A percentile compares a stretch with the other conserved stretches of the same genome.
These are phyloP conservation scores for Cladosporium halotolerans DNA, from an alignment of 2,329 filamentous ascomycete genomes.

Conservation along the genomic window DNA sequence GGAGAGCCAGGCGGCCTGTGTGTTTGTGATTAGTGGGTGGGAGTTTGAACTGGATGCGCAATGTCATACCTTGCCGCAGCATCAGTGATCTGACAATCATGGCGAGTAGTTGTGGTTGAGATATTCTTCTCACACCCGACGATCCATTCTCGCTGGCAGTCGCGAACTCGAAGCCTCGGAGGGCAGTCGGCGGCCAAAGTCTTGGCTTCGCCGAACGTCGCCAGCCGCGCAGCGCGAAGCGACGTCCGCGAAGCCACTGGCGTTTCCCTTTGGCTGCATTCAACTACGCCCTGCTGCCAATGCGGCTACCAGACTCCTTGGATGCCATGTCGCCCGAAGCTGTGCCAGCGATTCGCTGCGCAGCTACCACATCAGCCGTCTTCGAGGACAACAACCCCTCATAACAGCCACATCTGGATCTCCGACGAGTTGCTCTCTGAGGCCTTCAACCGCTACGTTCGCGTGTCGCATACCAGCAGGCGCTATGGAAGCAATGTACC, in stretches of 20 bases:
- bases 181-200: not conserved
- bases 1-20: slow-evolving; percentile 35
- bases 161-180: too few species aligned
- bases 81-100: slow-evolving; percentile 41
- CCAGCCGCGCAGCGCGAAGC: too few species aligned
- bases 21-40: not conserved
- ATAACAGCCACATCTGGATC: slow-evolving; percentile 42
- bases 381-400: not conserved
- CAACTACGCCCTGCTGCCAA: not conserved
- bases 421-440: slow-evolving; percentile 50
- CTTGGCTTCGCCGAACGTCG: not conserved
- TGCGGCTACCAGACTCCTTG: slow-evolving; percentile 7
- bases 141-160: too few species aligned
- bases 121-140: too few species aligned
- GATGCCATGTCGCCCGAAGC: slow-evolving; percentile 22
- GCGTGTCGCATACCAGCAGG: slow-evolving; percentile 37
- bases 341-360: slow-evolving; percentile 12
- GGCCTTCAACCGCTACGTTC: slow-evolving; percentile 48
- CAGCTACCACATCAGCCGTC: slow-evolving; percentile 11
- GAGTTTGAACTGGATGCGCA: not conserved
- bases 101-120: slow-evolving; percentile 3
- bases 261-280: not conserved
- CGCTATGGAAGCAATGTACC: slow-evolving; percentile 51
- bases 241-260: slow-evolving; percentile 11
- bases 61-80: slow-evolving; percentile 33